These are phyloP conservation scores for Emmonsiellopsis sp. DNA, from an alignment of 2,329 filamentous ascomycete genomes.

Conservation along the genomic window DNA sequence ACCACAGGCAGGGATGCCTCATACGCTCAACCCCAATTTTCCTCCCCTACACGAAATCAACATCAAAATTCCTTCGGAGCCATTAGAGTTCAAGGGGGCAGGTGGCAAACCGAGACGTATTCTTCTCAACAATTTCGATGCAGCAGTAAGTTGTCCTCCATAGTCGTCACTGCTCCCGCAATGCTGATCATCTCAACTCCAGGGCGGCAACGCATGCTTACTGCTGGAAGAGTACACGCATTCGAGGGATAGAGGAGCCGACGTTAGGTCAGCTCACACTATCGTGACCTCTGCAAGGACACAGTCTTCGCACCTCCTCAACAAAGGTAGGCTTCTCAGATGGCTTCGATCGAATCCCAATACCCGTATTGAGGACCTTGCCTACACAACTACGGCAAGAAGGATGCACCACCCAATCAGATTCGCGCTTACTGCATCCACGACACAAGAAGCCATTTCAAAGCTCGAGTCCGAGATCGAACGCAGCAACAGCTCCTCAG, in stretches of 20 bases:
- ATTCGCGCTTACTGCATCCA: conserved; percentile 17
- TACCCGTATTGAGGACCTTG: conserved; percentile 30
- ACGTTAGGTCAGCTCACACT: neutral
- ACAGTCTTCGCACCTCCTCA: neutral
- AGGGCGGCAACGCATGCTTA: conserved; percentile 2
- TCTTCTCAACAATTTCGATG: conserved; percentile 1
- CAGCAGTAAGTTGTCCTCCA: neutral
- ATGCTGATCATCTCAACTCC: neutral
- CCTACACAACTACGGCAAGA: conserved; percentile 57
- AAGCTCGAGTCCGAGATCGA: conserved; percentile 11
- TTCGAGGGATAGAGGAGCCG: neutral
- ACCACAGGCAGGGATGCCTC: conserved; percentile 26
- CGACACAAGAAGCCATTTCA: conserved; percentile 8
- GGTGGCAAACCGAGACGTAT: neutral
- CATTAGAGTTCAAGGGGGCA: neutral
- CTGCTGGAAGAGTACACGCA: conserved; percentile 3
- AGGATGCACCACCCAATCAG: conserved; percentile 45
- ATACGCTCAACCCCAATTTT: neutral
- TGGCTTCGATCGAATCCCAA: conserved; percentile 3
- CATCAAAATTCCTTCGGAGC: neutral
- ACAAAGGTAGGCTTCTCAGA: neutral
- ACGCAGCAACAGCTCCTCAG: conserved; percentile 10
- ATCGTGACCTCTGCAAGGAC: conserved; percentile 3
- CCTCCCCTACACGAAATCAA: neutral
- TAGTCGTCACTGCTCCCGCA: neutral